Evolutionary conservation across 352 stramenopile genomes (phyloP).

Genomic region (Phytopythium chamaehyphon): DNA sequence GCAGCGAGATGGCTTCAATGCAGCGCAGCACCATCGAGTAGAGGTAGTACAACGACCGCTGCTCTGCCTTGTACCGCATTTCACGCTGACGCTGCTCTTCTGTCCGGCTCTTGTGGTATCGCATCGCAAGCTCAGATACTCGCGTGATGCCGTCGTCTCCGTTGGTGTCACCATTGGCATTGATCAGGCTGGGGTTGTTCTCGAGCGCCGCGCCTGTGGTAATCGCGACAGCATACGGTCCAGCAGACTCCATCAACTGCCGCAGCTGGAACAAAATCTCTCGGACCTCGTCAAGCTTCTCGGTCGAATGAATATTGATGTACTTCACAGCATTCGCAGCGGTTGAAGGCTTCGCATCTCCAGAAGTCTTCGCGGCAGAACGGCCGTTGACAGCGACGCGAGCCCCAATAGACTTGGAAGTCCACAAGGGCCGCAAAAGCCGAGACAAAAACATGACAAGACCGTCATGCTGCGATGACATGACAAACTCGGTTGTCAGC

Average conservation of each 20-base stretch:
- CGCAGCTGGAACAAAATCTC: slow-evolving; percentile 82
- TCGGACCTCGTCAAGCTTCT: slow-evolving; percentile 67
- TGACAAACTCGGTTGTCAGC: slow-evolving; percentile 80
- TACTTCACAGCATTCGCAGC: slow-evolving; percentile 28
- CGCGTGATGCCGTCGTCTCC: slow-evolving; percentile 46
- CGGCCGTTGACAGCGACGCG: slow-evolving; percentile 25
- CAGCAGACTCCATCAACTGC: slow-evolving; percentile 76
- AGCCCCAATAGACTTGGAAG: slow-evolving; percentile 48
- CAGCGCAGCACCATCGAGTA: slow-evolving; percentile 75
- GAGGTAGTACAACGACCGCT: slow-evolving; percentile 76
- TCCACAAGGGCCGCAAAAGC: slow-evolving; percentile 79
- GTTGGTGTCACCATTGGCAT: slow-evolving; percentile 23
- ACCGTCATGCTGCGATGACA: slow-evolving; percentile 86
- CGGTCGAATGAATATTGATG: slow-evolving; percentile 34
- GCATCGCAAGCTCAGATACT: slow-evolving; percentile 56
- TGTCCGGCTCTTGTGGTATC: slow-evolving; percentile 66
- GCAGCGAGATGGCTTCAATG: slow-evolving; percentile 74
- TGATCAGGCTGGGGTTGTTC: slow-evolving; percentile 50
- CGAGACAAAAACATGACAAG: slow-evolving; percentile 76
- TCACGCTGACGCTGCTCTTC: slow-evolving; percentile 76
- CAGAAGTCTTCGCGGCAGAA: slow-evolving; percentile 6
- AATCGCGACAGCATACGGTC: slow-evolving; percentile 74
- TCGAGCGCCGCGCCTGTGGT: slow-evolving; percentile 51
- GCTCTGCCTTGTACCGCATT: slow-evolving; percentile 74
- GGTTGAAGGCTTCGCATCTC: slow-evolving; percentile 14